These are phyloP conservation scores for Amauroascus verrucosus DNA, from an alignment of 2,329 filamentous ascomycete species.

Conservation along the genomic window DNA sequence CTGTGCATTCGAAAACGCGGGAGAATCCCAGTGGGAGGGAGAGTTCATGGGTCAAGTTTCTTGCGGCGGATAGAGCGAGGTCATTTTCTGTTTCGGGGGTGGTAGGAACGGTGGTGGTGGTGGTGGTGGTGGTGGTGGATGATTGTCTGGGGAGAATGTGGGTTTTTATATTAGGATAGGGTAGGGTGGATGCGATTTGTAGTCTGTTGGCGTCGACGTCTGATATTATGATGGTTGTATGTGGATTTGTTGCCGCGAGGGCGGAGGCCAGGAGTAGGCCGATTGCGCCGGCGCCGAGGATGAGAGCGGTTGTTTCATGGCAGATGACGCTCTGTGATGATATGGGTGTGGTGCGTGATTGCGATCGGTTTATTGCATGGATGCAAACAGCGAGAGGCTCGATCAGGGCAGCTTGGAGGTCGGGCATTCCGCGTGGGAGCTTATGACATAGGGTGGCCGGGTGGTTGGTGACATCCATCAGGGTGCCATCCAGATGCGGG, in stretches of 20 bases:
- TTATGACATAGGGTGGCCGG: constrained; percentile 51
- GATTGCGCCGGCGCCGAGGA: constrained; percentile 53
- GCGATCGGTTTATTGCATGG: constrained; percentile 48
- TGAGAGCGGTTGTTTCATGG: constrained; percentile 40
- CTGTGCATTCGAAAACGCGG: constrained; percentile 40
- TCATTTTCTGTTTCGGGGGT: constrained; percentile 18
- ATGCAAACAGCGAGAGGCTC: constrained; percentile 53
- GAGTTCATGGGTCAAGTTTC: constrained; percentile 22
- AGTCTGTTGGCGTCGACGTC: constrained; percentile 51
- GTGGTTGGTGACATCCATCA: constrained; percentile 54
- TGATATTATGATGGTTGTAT: constrained; percentile 47
- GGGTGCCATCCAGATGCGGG: constrained; percentile 54
- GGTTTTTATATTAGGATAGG: constrained; percentile 27
- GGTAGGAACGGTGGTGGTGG: constrained; percentile 18
- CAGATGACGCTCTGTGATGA: not conserved
- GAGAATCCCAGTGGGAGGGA: constrained; percentile 28
- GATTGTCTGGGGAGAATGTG: constrained; percentile 24
- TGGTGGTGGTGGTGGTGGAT: not conserved
- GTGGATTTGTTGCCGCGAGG: constrained; percentile 45
- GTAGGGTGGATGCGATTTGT: constrained; percentile 42
- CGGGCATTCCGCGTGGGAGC: constrained; percentile 44
- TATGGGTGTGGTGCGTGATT: constrained; percentile 27
- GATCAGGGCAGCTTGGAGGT: constrained; percentile 48
- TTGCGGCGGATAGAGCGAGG: constrained; percentile 28
- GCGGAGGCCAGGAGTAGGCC: constrained; percentile 50